Base-by-base conservation (phyloP, 106 monocot species). In the Dioscorea alata region DNA sequence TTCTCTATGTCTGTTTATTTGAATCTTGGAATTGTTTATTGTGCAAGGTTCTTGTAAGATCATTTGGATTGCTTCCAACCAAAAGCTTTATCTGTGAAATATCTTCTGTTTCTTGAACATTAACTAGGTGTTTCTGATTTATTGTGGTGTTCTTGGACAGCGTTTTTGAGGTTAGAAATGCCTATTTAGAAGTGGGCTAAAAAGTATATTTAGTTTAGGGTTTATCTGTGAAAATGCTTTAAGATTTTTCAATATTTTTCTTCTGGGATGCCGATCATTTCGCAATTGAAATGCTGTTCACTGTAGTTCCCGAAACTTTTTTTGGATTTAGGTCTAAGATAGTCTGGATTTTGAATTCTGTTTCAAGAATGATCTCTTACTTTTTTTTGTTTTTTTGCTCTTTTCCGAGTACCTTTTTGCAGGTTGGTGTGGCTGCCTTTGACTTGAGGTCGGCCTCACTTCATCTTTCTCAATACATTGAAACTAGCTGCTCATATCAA, bases 361-460 rank as follows among this genome's bases (percentile, higher is more conserved):
- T 22, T 1, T 12, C 35, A 25, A 42, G 23, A 18, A 23, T 24
- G 25, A 48, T 67, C 49, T 48, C 6, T 6, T 3, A 61, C 12
- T 60, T 57, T 4, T 31, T 49, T 24, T 4, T 31, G 25, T 24
- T 58, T 23, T 31, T 42, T 1, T 28, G 28, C 28, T 28, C 31
- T 25, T 24, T 24, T 18, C 28, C 25, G 22, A 50, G 20, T 21
- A 4, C 8, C 4, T 13, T 50, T 34, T 32, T 80, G 51, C 67
- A 99, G 99, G 99, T 99, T 71, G 93, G 99, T 67, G 87, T 99
- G 48, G 93, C 99, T 64, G 93, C 99, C 23, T 90, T 99, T 88
- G 92, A 93, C 74, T 83, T 99, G 85, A 85, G 93, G 73, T 90
- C 99, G 0, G 99, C 93, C 42, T 85, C 90, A 49, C 73, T 99